Conservation (phyloP, 495 filamentous ascomycete species). For the Aspergillus haitiensis region DNA sequence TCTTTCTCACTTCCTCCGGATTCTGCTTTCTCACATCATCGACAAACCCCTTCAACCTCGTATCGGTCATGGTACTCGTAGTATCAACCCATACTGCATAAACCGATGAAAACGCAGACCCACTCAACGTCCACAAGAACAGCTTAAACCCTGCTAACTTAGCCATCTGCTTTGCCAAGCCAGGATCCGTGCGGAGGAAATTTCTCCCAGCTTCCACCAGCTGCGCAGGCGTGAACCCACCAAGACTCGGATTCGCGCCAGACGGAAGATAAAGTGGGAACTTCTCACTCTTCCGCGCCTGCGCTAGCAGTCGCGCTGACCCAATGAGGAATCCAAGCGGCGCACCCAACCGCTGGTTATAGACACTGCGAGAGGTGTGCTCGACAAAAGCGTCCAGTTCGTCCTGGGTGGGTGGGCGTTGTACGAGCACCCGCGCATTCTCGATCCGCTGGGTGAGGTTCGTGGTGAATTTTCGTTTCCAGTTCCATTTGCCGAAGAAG, state of each 20-base stretch:
- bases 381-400: constrained; percentile 40
- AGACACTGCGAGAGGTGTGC: constrained; percentile 24
- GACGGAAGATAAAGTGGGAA: constrained; percentile 13
- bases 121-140: constrained; percentile 24
- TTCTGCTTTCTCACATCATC: constrained; percentile 24
- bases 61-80: constrained; percentile 24
- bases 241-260: neutral
- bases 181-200: constrained; percentile 3
- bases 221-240: neutral
- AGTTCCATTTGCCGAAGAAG: constrained; percentile 31
- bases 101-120: constrained; percentile 11
- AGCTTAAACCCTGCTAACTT: constrained; percentile 21
- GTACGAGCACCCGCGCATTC: constrained; percentile 21
- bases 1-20: constrained; percentile 28
- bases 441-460: constrained; percentile 23
- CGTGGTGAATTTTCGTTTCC: constrained; percentile 16
- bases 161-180: neutral
- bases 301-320: constrained; percentile 14
- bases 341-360: constrained; percentile 24
- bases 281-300: constrained; percentile 10
- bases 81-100: constrained; percentile 21
- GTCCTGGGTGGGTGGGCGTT: constrained; percentile 34
- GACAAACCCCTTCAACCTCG: constrained; percentile 30
- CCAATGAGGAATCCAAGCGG: constrained; percentile 22
- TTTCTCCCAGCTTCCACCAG: constrained; percentile 4